Base-by-base conservation (phyloP, 129 eudicot genomes). In the Heracleum sosnowskyi region DNA sequence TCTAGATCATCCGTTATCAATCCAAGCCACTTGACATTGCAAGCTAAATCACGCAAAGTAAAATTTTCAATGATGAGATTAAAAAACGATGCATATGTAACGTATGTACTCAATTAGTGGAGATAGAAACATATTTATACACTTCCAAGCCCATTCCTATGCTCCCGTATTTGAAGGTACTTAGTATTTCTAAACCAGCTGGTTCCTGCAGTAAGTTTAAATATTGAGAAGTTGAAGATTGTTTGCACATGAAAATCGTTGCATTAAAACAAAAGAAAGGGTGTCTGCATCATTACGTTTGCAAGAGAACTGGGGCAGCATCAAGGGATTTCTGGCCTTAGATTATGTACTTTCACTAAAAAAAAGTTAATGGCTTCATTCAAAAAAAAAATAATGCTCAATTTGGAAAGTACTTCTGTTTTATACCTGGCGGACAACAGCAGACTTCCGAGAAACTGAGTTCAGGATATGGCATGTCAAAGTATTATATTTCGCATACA, bases 81-180 rank as follows among this genome's bases (percentile, higher is more conserved):
- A 20, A 44, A 69, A 53, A 0, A 33, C 35, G 29, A 69, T 60
- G 26, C 36, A 75, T 71, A 40, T 47, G n/a, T 53, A 60, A 10
- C 44, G 45, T 34, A 29, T 46, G 35, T 31, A 81, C 55, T 44
- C 17, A 40, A 41, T 11, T 1, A 47, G 41, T n/a, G 60, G 47
- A 72, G 44, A 41, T n/a, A 60, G 77, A 44, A 95, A 97, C 97
- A 78, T 92, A 95, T 92, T 86, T 85, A 85, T 90, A 95, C 41
- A 96, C 97, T 81, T 95, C 97, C 66, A 95, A 87, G 45, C 99
- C 99, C 97, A 95, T 95, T 37, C 90, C 90, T 74, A 92, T 79
- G 83, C 99, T 95, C 82, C 99, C 99, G 78, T 64, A 90, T 82
- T 95, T 95, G 92, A 87, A 95, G 74, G 97, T 92, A 90, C 99